Evolutionary conservation across 2,329 filamentous ascomycete species (phyloP), one percentile per base, ranked within the genome.

Genomic region (Xylaria sp.): DNA sequence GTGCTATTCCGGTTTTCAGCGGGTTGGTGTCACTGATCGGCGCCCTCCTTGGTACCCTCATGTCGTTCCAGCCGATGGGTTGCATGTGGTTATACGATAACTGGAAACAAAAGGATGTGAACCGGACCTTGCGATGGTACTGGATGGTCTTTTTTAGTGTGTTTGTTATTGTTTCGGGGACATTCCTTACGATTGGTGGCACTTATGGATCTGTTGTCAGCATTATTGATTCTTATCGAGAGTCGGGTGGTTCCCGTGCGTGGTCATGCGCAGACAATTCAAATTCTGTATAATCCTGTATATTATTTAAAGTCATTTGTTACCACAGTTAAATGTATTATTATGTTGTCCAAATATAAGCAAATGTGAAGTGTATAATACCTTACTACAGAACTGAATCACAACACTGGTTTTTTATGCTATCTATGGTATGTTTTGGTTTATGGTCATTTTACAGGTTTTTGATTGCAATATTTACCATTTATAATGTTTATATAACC

Each of bases 211-310:
- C 81, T 0, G 72, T 84, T 5, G 73, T 81, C 7, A 75, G 71
- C 3, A 81, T 83, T 38, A 77, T 80, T 5, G 74, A 79, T 6
- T 73, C 74, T 0, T 81, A 83, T 61, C 72, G 73, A n/a, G 67
- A 67, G 4, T 72, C 72, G 3, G 78, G 77, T 1, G 79, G 79
- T 0, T 78, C 79, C 2, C 71, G 73, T 0, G 79, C 79, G 0
- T 83, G 79, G 76, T 80, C 81, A 1, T 84, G 81, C 55, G 78
- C 77, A 0, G 81, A 84, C 56, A 83, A 83, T 73, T 81, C 81
- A 4, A 61, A 61, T 20, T 65, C 63, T 22, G 57, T 61, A 36
- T 98, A 81, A 25, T 15, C 29, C 15, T 29, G 25, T 31, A 39
- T 15, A 15, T n/a, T 15, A 15, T 5, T 39, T 39, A 17, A 15